Evolutionary conservation across 73 alveolate genomes (phyloP), one percentile per base, ranked within the genome.

Genomic region (Paramecium sonneborni): DNA sequence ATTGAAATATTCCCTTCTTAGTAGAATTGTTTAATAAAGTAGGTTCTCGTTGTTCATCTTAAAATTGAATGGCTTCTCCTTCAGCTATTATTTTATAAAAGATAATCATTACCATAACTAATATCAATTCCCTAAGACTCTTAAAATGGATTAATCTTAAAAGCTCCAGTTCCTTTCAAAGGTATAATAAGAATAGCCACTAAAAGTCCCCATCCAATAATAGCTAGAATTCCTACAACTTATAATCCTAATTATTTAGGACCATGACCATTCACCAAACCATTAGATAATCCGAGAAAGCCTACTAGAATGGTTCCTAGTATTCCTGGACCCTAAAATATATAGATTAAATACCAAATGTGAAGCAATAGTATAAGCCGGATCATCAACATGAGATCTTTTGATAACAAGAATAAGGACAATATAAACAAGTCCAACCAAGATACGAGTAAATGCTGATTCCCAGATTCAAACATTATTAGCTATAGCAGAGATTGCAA

Each of bases 51-150:
- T 72, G 20, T 79, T 79, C 41, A 79, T 79, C 90, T 3, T 11
- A 23, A 37, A 79, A 79, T 79, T 24, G n/a, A n/a, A 41, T 23
- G 55, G 90, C 90, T 79, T 79, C 90, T 21, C 90, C 90, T 37
- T 39, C 90, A 44, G 62, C 90, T 79, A 43, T 2, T 23, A 30
- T 37, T 18, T 24, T 5, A 41, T 43, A 7, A 43, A 79, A 20
- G 4, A 1, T 15, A 23, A 38, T 10, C 2, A 1, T 23, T 79
- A 79, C 90, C 69, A 79, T 79, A 79, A 41, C 62, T 26, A 9
- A 30, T 12, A 79, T 79, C 90, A 1, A 79, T 79, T 30, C 90
- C 90, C 10, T 39, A 23, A 0, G 39, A 21, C 10, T 79, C 90
- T 79, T 32, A 2, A n/a, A 44, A 79, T 38, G 44, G 55, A 26